Evolutionary conservation across 202 grass and related monocot species (phyloP), one percentile per base, ranked within the genome.

Genomic region (Zoysia matrella): DNA sequence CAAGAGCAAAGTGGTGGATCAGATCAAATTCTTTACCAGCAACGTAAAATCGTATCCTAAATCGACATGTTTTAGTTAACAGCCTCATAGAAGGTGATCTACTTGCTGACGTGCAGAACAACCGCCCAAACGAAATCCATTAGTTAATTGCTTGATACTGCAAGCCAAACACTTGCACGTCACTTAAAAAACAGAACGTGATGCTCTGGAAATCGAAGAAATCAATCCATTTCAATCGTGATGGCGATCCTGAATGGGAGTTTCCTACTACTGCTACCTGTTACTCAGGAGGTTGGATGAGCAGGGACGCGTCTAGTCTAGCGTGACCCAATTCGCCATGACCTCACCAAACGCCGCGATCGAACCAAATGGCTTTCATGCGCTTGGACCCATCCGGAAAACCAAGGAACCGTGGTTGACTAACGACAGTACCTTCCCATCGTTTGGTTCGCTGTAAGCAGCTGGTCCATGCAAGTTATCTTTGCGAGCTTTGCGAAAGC

Each of bases 311-410:
- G 53, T 78, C 53, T 55, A 67, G 4, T 8, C 48, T 50, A 8
- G 9, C 40, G 52, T 60, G 75, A 71, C 80, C 64, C 71, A 86
- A 86, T 51, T 60, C 64, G 12, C 74, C 62, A 4, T 86, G 74
- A 50, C 88, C 65, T 83, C 80, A 76, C 7, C n/a, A 2, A 61
- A 84, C 55, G 48, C 41, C 7, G 69, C 69, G 39, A 49, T 7
- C 30, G 41, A 49, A 9, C 14, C 47, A 49, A 12, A 0, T 71
- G 76, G 84, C 79, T 86, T 80, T 76, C 88, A 22, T 45, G 39
- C 16, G 80, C 57, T 86, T 90, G 84, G 84, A 80, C 58, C 52
- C 75, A 74, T 71, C 52, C 16, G 70, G 75, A 83, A 83, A 83
- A 75, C 56, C 15, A 45, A 64, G 67, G 52, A 65, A 16, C 79